Evolutionary conservation across 805 yeast genomes (phyloP).

Genomic region (Nematodospora valgi): DNA sequence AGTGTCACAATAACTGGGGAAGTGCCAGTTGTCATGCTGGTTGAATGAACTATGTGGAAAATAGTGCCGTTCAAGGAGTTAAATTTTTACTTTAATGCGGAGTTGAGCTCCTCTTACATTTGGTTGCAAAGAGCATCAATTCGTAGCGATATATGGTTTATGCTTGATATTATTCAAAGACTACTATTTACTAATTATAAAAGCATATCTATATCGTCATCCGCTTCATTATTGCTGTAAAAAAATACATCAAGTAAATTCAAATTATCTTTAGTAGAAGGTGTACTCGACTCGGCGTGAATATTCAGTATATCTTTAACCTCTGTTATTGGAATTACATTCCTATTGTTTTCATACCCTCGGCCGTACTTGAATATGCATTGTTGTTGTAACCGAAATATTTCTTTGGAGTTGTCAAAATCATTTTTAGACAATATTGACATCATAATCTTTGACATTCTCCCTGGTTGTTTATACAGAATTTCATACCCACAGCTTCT

Average conservation of each 20-base stretch:
- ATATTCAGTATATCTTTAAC: slow-evolving; percentile 1
- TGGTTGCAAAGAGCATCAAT: no score
- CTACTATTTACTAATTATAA: no score
- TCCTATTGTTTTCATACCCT: slow-evolving; percentile 1
- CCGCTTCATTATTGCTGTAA: neutral
- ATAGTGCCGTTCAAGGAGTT: no score
- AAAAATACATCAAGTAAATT: neutral
- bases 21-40: no score
- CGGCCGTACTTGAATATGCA: slow-evolving; percentile 2
- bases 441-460: neutral
- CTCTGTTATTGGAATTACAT: neutral
- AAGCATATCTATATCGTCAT: neutral
- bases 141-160: no score
- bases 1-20: slow-evolving; percentile 32
- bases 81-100: no score
- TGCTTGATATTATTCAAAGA: no score
- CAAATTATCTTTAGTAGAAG: neutral
- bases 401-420: neutral
- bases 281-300: neutral
- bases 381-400: neutral
- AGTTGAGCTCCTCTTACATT: no score
- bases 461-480: neutral
- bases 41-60: no score
- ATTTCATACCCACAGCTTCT: slow-evolving; percentile 4
- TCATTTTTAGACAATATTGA: neutral